These are phyloP conservation scores for Cryptomeria japonica DNA, from an alignment of 75 land plant species.

Conservation along the genomic window DNA sequence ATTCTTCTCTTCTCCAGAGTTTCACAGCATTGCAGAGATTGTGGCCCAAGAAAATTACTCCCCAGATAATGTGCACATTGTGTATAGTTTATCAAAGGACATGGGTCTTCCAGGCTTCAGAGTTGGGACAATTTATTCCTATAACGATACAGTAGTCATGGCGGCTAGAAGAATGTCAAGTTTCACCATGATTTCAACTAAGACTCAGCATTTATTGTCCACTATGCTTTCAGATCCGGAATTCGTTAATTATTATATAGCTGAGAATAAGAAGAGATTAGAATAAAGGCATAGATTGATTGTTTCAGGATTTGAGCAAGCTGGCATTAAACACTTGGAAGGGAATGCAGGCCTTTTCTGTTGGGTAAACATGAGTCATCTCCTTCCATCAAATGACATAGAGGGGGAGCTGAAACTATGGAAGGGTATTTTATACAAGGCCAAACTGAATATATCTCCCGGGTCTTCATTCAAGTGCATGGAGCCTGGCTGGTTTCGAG, in stretches of 20 bases:
- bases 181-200: too few relatives aligned
- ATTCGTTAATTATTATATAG: too few relatives aligned
- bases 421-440: conserved; percentile 31
- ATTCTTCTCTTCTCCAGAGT: conserved; percentile 27
- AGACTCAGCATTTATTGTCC: conserved; percentile 12
- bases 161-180: too few relatives aligned
- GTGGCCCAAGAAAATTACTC: not conserved
- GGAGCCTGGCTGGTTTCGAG: conserved; percentile 63
- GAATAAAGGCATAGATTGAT: conserved; percentile 10
- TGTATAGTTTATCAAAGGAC: conserved; percentile 63
- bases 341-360: too few relatives aligned
- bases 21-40: conserved; percentile 51
- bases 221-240: too few relatives aligned
- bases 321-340: conserved; percentile 35
- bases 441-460: not conserved
- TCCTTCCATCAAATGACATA: not conserved
- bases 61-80: conserved; percentile 33
- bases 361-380: too few relatives aligned
- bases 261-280: too few relatives aligned
- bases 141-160: conserved; percentile 20
- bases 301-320: conserved; percentile 24
- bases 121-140: conserved; percentile 52
- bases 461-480: conserved; percentile 45
- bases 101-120: conserved; percentile 58
- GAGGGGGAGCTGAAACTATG: not conserved